A percentile compares a stretch with the other conserved stretches of the same genome.
Evolutionary conservation across 352 stramenopile species (phyloP).

Genomic region (Globisporangium takayamanum): DNA sequence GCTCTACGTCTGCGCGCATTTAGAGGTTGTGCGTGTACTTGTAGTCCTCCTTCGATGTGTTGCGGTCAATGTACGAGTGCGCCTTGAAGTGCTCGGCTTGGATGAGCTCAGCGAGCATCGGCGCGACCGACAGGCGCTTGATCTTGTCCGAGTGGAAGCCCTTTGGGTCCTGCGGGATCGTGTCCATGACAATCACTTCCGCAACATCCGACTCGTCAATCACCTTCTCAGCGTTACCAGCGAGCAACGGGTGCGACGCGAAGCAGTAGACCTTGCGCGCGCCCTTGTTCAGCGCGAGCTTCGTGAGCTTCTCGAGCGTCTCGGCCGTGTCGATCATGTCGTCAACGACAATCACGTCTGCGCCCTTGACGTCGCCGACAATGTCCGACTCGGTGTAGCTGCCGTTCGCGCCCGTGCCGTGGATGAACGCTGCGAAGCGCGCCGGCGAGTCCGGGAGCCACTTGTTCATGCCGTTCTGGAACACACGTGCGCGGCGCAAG

Average conservation of each 20-base stretch:
- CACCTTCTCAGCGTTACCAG: constrained; percentile 73
- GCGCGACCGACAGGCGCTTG: constrained; percentile 82
- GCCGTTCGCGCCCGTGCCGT: constrained; percentile 45
- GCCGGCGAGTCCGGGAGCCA: constrained; percentile 77
- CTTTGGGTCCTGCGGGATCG: constrained; percentile 60
- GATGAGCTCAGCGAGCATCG: constrained; percentile 88
- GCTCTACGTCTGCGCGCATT: constrained; percentile 2
- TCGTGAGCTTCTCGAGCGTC: constrained; percentile 78
- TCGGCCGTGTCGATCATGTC: constrained; percentile 87
- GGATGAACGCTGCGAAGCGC: constrained; percentile 81
- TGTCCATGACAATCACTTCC: constrained; percentile 89
- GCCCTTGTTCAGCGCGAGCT: constrained; percentile 74
- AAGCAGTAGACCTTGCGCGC: constrained; percentile 88
- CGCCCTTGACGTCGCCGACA: constrained; percentile 83
- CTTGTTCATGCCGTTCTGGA: constrained; percentile 85
- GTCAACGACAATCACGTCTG: constrained; percentile 90
- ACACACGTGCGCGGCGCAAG: constrained; percentile 74
- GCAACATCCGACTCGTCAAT: constrained; percentile 79
- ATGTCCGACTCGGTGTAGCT: constrained; percentile 76
- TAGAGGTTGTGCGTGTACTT: constrained; percentile 85
- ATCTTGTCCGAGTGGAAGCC: constrained; percentile 77
- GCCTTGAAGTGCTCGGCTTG: constrained; percentile 89
- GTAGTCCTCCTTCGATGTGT: constrained; percentile 79
- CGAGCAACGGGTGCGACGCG: constrained; percentile 88
- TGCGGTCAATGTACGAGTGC: constrained; percentile 86